Evolutionary conservation across 257 asterid species (phyloP).

Genomic region (Solanum infundibuliforme): DNA sequence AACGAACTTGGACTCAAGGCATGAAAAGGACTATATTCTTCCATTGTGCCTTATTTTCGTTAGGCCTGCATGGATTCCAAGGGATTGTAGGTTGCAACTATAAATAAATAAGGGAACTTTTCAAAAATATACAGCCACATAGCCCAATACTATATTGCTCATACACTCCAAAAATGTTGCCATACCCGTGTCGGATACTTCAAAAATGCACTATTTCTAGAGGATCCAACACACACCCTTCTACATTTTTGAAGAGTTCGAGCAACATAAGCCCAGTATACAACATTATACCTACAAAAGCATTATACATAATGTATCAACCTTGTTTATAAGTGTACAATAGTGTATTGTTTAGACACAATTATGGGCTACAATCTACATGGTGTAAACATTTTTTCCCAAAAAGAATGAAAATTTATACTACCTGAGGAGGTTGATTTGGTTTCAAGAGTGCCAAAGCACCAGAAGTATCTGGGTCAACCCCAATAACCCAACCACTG

Average conservation of each 20-base stretch:
- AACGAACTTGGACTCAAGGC: neutral
- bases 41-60: neutral
- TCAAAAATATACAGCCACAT: neutral
- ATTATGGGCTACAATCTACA: neutral
- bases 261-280: neutral
- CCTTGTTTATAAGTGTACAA: too few species aligned
- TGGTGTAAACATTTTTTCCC: neutral
- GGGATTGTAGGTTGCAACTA: neutral
- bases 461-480: slow-evolving; percentile 77
- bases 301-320: too few species aligned
- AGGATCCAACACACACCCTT: neutral
- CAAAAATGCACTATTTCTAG: neutral
- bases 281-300: neutral
- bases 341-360: neutral
- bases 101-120: neutral
- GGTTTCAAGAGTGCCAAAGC: slow-evolving; percentile 69
- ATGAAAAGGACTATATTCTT: neutral
- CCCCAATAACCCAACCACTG: slow-evolving; percentile 54
- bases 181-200: neutral
- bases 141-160: neutral
- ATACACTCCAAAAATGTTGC: neutral
- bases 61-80: neutral
- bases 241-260: neutral
- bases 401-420: neutral
- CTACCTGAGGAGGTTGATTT: slow-evolving; percentile 46